Conservation (phyloP, 495 filamentous ascomycete species). For the Sordaria brevicollis region DNA sequence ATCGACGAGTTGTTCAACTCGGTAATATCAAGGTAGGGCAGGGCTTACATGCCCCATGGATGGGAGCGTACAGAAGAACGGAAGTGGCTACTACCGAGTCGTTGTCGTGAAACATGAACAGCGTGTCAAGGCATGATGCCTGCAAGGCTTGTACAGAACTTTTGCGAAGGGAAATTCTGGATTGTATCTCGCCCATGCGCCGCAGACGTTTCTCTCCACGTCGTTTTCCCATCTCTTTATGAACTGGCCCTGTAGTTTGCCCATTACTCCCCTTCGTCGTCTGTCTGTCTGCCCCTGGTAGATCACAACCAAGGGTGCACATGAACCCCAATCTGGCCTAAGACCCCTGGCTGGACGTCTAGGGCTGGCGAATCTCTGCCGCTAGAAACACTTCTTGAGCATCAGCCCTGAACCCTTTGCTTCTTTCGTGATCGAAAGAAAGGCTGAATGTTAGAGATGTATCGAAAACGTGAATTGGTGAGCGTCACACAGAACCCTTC, state of each 20-base stretch:
- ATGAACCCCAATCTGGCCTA: not conserved
- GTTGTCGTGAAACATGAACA: not conserved
- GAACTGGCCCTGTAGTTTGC: not conserved
- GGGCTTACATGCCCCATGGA: not conserved
- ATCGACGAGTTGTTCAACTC: too few relatives aligned
- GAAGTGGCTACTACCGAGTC: not conserved
- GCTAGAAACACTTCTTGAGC: not conserved
- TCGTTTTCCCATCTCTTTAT: not conserved
- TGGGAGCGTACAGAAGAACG: not conserved
- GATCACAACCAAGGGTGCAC: not conserved
- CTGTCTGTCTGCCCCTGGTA: not conserved
- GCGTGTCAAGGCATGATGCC: not conserved
- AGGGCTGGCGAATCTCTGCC: not conserved
- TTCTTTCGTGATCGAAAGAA: not conserved
- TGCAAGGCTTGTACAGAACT: not conserved
- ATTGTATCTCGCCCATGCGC: not conserved
- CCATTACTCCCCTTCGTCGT: not conserved
- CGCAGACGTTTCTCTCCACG: not conserved
- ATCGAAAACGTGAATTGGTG: not conserved
- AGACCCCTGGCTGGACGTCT: not conserved
- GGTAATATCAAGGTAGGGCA: not conserved
- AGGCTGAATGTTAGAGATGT: not conserved
- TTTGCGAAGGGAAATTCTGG: not conserved
- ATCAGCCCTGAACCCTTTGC: not conserved
- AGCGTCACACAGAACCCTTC: not conserved